Conservation (phyloP, 2,329 filamentous ascomycete species). For the Pseudogymnoascus pannorum region DNA sequence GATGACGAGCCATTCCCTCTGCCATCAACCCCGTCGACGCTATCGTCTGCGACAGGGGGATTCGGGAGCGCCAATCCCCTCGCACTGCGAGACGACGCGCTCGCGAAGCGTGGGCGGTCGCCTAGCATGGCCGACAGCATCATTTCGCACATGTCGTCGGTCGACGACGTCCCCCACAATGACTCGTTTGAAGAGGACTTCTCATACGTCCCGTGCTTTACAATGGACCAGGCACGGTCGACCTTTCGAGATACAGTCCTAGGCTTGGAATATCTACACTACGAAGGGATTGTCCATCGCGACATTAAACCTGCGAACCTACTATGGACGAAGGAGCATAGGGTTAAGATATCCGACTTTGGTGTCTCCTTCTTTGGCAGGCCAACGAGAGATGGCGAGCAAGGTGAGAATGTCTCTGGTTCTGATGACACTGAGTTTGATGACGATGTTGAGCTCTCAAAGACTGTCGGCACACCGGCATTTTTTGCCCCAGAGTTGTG, state of each 20-base stretch:
- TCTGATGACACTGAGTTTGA: constrained; percentile 82
- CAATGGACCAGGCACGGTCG: constrained; percentile 70
- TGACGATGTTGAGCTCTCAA: constrained; percentile 91
- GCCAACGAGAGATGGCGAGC: constrained; percentile 74
- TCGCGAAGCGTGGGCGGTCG: constrained; percentile 56
- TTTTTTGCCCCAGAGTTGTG: constrained; percentile 97
- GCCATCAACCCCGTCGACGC: constrained; percentile 44
- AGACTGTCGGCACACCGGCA: constrained; percentile 93
- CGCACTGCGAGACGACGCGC: constrained; percentile 38
- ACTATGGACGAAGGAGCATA: constrained; percentile 74
- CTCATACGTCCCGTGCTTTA: constrained; percentile 89
- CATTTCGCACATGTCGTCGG: constrained; percentile 61
- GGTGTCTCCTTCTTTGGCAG: constrained; percentile 95
- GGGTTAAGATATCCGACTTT: constrained; percentile 97
- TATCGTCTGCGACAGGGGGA: constrained; percentile 48
- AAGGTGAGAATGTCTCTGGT: constrained; percentile 66
- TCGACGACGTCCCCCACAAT: constrained; percentile 53
- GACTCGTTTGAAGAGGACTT: constrained; percentile 76
- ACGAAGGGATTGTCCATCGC: constrained; percentile 75
- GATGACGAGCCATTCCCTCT: constrained; percentile 43
- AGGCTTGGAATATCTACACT: constrained; percentile 87
- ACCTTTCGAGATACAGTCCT: constrained; percentile 90
- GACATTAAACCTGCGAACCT: constrained; percentile 89
- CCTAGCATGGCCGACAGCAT: constrained; percentile 76
- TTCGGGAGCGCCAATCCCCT: constrained; percentile 55